Conservation (phyloP, 352 stramenopile species). For the Phytophthora pseudosyringae region DNA sequence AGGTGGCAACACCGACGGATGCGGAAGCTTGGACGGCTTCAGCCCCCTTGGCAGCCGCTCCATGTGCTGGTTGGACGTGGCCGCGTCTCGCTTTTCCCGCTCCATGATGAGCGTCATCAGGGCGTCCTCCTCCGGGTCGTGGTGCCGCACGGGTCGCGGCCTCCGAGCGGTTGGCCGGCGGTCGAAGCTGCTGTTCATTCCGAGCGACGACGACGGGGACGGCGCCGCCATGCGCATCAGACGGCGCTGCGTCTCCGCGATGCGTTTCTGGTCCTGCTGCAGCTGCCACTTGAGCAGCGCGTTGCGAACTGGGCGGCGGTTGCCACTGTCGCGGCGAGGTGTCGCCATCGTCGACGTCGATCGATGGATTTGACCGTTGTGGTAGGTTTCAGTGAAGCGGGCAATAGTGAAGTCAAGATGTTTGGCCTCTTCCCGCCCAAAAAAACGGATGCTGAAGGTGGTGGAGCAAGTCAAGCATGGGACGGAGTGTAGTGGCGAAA, state of each 20-base stretch:
- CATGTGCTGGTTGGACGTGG: constrained; percentile 18
- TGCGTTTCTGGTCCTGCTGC: constrained; percentile 30
- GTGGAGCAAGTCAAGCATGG: not conserved
- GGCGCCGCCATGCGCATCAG: constrained; percentile 31
- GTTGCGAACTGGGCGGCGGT: constrained; percentile 34
- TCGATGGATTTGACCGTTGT: constrained; percentile 19
- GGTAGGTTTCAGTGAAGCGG: constrained; percentile 8
- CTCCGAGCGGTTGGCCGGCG: constrained; percentile 11
- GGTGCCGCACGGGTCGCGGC: constrained; percentile 2
- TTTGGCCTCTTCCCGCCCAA: constrained; percentile 26
- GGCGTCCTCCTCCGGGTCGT: constrained; percentile 47
- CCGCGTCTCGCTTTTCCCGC: constrained; percentile 35
- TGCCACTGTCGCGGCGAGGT: constrained; percentile 20
- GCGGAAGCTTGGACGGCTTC: constrained; percentile 15
- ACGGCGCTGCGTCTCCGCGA: constrained; percentile 25
- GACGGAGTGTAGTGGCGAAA: not conserved
- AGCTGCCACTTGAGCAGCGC: constrained; percentile 41
- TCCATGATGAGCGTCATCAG: constrained; percentile 50
- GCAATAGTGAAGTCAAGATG: constrained; percentile 30
- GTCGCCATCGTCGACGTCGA: constrained; percentile 20
- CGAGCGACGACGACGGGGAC: constrained; percentile 14
- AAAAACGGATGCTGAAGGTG: not conserved
- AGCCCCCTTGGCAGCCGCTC: not conserved
- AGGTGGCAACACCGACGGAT: constrained; percentile 17
- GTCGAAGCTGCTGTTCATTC: constrained; percentile 10